Percentiles rank a stretch among this genome's conserved stretches.
Conservation (phyloP, 139 green algal genomes). For the Volvox reticuliferus region DNA sequence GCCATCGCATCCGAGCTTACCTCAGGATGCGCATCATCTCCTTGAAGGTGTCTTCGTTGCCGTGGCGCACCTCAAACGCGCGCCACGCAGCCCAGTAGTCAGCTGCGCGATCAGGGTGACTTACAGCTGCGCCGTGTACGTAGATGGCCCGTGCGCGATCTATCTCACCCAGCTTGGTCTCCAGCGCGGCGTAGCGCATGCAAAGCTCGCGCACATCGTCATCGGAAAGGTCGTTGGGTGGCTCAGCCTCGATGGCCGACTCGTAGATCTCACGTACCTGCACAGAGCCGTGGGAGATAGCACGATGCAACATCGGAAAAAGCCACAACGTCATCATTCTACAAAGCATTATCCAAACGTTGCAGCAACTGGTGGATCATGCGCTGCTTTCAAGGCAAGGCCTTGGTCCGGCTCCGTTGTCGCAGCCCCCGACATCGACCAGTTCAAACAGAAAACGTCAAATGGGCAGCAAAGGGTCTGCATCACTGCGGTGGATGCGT, state of each 20-base stretch:
- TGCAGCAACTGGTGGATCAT: too few species aligned
- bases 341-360: too few species aligned
- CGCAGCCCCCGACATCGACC: too few species aligned
- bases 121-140: conserved; percentile 75
- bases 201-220: conserved; percentile 86
- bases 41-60: conserved; percentile 97
- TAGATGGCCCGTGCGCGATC: conserved; percentile 95
- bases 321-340: too few species aligned
- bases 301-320: too few species aligned
- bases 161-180: conserved; percentile 94
- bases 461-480: too few species aligned
- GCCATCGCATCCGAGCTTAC: conserved; percentile 68
- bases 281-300: too few species aligned
- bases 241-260: conserved; percentile 85
- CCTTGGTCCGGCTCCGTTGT: too few species aligned
- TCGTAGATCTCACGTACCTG: conserved; percentile 96
- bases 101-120: conserved; percentile 49
- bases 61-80: conserved; percentile 66
- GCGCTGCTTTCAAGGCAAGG: too few species aligned
- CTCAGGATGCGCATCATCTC: conserved; percentile 99
- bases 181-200: conserved; percentile 88
- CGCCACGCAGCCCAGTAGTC: conserved; percentile 95
- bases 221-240: conserved; percentile 79
- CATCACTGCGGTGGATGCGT: too few species aligned
- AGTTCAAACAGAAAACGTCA: too few species aligned